Evolutionary conservation across 2,329 filamentous ascomycete species (phyloP).

Genomic region (Alternaria sp.): DNA sequence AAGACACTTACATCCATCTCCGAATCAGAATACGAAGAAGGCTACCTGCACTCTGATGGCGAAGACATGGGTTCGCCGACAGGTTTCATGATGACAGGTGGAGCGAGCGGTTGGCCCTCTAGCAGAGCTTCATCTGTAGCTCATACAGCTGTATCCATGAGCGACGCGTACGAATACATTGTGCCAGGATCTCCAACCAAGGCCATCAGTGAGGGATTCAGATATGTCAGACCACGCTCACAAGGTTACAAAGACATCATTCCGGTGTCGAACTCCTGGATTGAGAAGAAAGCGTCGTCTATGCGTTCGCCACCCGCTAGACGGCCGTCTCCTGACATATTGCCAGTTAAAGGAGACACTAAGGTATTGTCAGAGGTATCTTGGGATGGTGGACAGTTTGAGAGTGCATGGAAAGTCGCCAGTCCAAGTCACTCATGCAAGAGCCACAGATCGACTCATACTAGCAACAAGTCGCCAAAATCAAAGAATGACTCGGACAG

Average conservation of each 20-base stretch:
- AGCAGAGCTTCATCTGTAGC: conserved; percentile 3
- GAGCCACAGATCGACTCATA: conserved; percentile 6
- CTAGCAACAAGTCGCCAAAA: neutral
- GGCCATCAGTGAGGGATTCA: conserved; percentile 2
- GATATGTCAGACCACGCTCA: conserved; percentile 1
- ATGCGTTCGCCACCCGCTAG: no score
- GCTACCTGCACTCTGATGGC: neutral
- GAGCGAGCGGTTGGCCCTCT: conserved; percentile 23
- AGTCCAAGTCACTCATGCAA: conserved; percentile 3
- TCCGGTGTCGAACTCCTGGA: neutral
- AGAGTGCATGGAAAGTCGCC: conserved; percentile 5
- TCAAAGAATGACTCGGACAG: conserved; percentile 7
- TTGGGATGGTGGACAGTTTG: neutral
- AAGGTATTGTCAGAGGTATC: neutral
- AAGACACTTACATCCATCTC: conserved; percentile 19
- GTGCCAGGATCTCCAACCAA: neutral
- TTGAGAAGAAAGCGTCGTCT: neutral
- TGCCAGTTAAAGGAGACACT: neutral
- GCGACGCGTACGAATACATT: neutral
- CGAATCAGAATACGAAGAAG: conserved; percentile 24
- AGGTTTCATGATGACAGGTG: conserved; percentile 35
- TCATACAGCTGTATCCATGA: neutral
- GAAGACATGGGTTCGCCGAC: conserved; percentile 25
- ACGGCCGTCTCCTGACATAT: conserved; percentile 14
- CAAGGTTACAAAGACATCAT: neutral